Conservation (phyloP, 2,329 filamentous ascomycete species). For the Pestalotiopsis sp. region DNA sequence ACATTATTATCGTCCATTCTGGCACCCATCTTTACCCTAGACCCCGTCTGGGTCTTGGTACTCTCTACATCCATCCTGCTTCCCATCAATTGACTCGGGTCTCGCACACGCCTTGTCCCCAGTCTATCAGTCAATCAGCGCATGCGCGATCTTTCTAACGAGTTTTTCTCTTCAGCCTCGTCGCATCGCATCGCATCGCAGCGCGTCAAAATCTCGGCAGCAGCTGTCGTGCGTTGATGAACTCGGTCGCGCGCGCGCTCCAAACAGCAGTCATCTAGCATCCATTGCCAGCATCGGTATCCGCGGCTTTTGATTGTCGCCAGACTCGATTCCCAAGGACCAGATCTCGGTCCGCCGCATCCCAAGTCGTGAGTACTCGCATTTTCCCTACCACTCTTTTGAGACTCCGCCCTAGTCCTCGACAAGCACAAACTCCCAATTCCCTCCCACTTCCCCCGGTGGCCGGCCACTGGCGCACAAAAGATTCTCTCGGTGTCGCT, state of each 20-base stretch:
- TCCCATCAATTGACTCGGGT: background rate
- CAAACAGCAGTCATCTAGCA: background rate
- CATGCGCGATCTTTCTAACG: background rate
- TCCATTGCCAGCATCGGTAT: background rate
- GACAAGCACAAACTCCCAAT: background rate
- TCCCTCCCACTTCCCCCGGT: background rate
- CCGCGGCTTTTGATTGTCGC: background rate
- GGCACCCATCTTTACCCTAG: constrained; percentile 7
- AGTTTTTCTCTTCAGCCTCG: constrained; percentile 2
- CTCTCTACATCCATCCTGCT: constrained; percentile 5
- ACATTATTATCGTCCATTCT: background rate
- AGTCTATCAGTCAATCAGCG: background rate
- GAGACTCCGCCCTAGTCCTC: background rate
- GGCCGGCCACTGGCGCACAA: background rate
- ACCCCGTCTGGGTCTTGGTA: constrained; percentile 2
- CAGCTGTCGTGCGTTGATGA: background rate
- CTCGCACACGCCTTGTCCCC: background rate
- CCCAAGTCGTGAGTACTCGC: background rate
- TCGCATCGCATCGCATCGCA: background rate
- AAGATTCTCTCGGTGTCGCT: background rate
- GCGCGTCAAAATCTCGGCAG: constrained; percentile 8
- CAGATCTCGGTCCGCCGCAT: background rate
- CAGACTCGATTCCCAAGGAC: background rate
- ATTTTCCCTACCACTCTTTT: background rate
- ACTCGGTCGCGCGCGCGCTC: background rate